A percentile compares a stretch with the other conserved stretches of the same genome.
These are phyloP conservation scores for Ophioceras dolichostomum DNA, from an alignment of 2,329 filamentous ascomycete species.

Conservation along the genomic window DNA sequence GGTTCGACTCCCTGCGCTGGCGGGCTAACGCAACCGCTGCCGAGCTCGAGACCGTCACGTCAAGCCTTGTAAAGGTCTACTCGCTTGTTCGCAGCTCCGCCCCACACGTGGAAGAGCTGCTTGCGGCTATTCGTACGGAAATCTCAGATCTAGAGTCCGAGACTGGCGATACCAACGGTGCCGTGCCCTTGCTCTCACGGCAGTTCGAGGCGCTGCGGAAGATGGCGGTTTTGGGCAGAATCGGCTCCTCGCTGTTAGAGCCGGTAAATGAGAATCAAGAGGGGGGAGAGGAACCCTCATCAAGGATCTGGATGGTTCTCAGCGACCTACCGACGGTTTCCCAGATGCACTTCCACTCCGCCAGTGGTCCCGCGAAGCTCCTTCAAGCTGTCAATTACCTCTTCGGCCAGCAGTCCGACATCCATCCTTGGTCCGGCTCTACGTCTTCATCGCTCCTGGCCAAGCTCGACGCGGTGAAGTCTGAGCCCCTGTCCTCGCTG, in stretches of 20 bases:
- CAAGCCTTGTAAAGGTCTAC: constrained; percentile 43
- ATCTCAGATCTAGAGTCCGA: constrained; percentile 37
- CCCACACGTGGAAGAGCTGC: constrained; percentile 29
- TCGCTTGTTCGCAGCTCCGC: constrained; percentile 35
- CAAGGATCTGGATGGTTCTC: constrained; percentile 31
- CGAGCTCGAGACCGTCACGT: constrained; percentile 40
- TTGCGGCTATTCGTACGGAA: constrained; percentile 35
- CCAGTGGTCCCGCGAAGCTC: constrained; percentile 19
- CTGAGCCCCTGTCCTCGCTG: constrained; percentile 47
- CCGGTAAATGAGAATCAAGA: constrained; percentile 12
- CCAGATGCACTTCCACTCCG: constrained; percentile 28
- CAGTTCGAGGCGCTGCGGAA: constrained; percentile 49
- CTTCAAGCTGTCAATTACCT: constrained; percentile 37
- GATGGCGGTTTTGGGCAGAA: constrained; percentile 28
- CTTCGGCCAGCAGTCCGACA: constrained; percentile 16
- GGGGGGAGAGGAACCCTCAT: neutral
- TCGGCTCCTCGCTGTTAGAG: constrained; percentile 10
- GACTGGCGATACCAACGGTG: constrained; percentile 25
- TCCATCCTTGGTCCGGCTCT: constrained; percentile 32
- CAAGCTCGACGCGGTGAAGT: constrained; percentile 36
- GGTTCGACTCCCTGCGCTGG: constrained; percentile 52
- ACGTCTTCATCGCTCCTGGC: constrained; percentile 40
- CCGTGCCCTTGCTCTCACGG: constrained; percentile 35
- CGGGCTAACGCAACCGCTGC: constrained; percentile 36
- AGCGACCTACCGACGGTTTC: constrained; percentile 29